phyloP scores from a whole-genome alignment of 2,329 filamentous ascomycete species.

The Aureobasidium sp. region DNA sequence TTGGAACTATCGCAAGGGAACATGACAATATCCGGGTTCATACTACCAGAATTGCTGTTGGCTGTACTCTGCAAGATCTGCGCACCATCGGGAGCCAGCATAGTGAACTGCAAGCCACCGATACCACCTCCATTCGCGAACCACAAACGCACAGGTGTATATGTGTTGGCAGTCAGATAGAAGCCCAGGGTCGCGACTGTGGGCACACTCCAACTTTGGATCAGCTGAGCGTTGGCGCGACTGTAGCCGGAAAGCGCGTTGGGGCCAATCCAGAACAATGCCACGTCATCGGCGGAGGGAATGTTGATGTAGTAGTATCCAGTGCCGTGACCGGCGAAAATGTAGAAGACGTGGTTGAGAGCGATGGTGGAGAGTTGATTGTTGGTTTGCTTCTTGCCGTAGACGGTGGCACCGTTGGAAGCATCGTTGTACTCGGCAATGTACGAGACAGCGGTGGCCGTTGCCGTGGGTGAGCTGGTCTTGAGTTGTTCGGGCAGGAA shows the following conservation, averaged over 20 bases:
- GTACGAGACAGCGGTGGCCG: slow-evolving; percentile 5
- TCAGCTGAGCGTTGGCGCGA: slow-evolving; percentile 19
- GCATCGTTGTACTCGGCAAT: slow-evolving; percentile 7
- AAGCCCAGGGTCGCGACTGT: neutral
- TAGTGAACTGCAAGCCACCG: slow-evolving; percentile 5
- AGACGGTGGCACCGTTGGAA: neutral
- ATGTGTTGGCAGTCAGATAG: slow-evolving; percentile 13
- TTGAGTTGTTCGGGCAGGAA: slow-evolving; percentile 15
- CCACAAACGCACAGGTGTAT: slow-evolving; percentile 4
- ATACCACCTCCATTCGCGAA: slow-evolving; percentile 12
- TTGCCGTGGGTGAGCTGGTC: neutral
- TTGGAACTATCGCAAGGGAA: slow-evolving; percentile 7
- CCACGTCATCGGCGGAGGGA: slow-evolving; percentile 22
- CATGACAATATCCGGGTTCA: slow-evolving; percentile 7
- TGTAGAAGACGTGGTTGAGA: slow-evolving; percentile 16
- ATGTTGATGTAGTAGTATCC: slow-evolving; percentile 24
- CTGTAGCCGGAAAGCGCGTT: slow-evolving; percentile 22
- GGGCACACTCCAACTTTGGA: neutral
- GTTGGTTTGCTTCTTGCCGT: neutral
- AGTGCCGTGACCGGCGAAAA: slow-evolving; percentile 17
- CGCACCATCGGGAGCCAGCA: slow-evolving; percentile 11
- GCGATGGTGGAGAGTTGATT: neutral
- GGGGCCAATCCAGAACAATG: slow-evolving; percentile 23
- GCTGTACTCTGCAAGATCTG: neutral
- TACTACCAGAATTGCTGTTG: neutral